Base-by-base conservation (phyloP, 176 grass and related monocot species). In the Aegilops longissima region DNA sequence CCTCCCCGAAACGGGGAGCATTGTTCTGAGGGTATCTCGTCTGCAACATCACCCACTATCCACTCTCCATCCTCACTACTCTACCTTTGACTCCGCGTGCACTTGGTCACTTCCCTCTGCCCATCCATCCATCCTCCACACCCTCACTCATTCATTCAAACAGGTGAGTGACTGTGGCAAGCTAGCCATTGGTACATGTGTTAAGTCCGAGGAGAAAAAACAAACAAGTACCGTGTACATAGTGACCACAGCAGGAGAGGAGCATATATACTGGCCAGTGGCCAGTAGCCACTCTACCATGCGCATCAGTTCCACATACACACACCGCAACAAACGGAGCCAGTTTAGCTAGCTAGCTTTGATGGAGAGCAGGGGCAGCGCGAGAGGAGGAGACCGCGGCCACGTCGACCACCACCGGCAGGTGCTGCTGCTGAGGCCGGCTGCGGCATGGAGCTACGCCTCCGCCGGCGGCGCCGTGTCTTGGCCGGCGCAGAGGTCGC, bases 21-120 rank as follows among this genome's bases (percentile, higher is more conserved):
- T 80, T 23, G 34, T 47, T 87, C 76, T 87, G 89, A 91, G 51
- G 51, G 61, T 38, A 91, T 84, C 85, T 87, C 58, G 66, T 36
- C n/a, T 67, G 81, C 67, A 24, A 72, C 89, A 91, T 91, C 85
- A 18, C 51, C 51, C 51, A 54, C 51, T 54, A 54, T 54, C 51
- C 51, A 18, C 51, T 54, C 2, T 54, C 51, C 51, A 54, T 54
- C 51, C 16, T 54, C 51, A 5, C 51, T 6, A 47, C 51, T 54
- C 14, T 6, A 76, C 45, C 23, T 76, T 76, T 76, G 73, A 54
- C 73, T 30, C 73, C 16, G 73, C 73, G 45, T 87, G 10, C 52
- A 59, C 2, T 58, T 2, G 5, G 6, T 69, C 73, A 54, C 73
- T 9, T 71, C 42, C 27, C 17, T 34, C 79, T 42, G 56, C 52